Conservation (phyloP, 2,329 filamentous ascomycete genomes). For the Paramyrothecium sp. region DNA sequence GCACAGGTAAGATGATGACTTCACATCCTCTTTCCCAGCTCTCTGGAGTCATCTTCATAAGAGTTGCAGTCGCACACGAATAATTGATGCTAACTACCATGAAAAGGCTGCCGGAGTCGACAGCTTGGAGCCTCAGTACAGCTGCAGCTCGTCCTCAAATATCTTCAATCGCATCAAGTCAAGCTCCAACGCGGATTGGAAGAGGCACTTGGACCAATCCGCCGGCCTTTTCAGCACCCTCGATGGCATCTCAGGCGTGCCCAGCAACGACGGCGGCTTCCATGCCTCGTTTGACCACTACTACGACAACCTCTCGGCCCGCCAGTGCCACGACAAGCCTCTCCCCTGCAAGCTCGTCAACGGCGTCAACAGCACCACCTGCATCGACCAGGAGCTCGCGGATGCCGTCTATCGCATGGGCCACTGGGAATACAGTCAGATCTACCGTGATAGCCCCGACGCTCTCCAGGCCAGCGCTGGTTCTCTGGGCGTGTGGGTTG, state of each 20-base stretch:
- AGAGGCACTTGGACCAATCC: slow-evolving; percentile 58
- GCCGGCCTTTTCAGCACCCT: slow-evolving; percentile 55
- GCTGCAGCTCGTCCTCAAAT: slow-evolving; percentile 52
- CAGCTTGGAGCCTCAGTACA: slow-evolving; percentile 72
- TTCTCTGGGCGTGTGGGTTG: slow-evolving; percentile 71
- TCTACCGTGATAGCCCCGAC: slow-evolving; percentile 66
- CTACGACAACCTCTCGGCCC: slow-evolving; percentile 78
- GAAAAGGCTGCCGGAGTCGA: slow-evolving; percentile 56
- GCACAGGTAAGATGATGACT: slow-evolving; percentile 34
- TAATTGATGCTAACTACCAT: background rate
- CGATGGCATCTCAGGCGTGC: slow-evolving; percentile 68
- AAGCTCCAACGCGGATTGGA: slow-evolving; percentile 52
- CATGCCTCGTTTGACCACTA: slow-evolving; percentile 78
- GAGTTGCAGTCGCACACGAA: background rate
- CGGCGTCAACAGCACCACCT: slow-evolving; percentile 47
- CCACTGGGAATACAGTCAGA: slow-evolving; percentile 77
- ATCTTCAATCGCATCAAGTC: slow-evolving; percentile 45
- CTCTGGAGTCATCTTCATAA: background rate
- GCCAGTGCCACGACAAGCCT: slow-evolving; percentile 72
- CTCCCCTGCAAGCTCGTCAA: slow-evolving; percentile 63
- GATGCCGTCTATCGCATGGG: slow-evolving; percentile 73
- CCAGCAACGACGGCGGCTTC: slow-evolving; percentile 55
- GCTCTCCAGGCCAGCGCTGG: slow-evolving; percentile 62
- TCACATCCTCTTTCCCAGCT: background rate
- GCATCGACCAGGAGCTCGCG: slow-evolving; percentile 61